Evolutionary conservation across 2,329 filamentous ascomycete species (phyloP).

Genomic region (Cladorrhinum sp.): DNA sequence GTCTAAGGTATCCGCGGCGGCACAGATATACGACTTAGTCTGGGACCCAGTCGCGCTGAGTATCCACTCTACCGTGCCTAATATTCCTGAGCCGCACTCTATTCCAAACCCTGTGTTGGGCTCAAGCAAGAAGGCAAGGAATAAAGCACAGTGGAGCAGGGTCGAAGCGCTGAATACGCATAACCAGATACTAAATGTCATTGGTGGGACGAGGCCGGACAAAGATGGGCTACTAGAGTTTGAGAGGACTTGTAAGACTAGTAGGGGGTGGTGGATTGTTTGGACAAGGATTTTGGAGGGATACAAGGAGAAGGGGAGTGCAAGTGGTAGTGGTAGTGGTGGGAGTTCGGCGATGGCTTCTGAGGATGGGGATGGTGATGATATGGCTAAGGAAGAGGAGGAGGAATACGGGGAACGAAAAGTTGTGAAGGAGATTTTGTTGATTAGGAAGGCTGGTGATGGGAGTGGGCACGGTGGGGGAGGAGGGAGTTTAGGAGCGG

Average conservation of each 20-base stretch:
- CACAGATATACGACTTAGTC: slow-evolving; percentile 59
- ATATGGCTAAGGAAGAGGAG: too few relatives aligned
- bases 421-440: slow-evolving; percentile 57
- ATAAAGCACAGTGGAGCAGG: slow-evolving; percentile 48
- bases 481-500: slow-evolving; percentile 9
- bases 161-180: slow-evolving; percentile 64
- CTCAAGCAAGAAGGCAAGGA: slow-evolving; percentile 21
- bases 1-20: slow-evolving; percentile 29
- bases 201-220: slow-evolving; percentile 41
- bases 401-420: slow-evolving; percentile 18
- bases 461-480: slow-evolving; percentile 33
- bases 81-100: slow-evolving; percentile 52
- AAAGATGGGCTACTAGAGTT: slow-evolving; percentile 41
- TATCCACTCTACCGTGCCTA: slow-evolving; percentile 63
- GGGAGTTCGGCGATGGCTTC: neutral
- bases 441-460: slow-evolving; percentile 60
- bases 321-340: slow-evolving; percentile 14
- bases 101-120: neutral
- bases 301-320: slow-evolving; percentile 4
- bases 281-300: slow-evolving; percentile 56
- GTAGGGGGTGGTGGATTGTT: slow-evolving; percentile 66
- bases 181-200: slow-evolving; percentile 59
- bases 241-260: slow-evolving; percentile 64
- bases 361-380: neutral
- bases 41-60: slow-evolving; percentile 58